Evolutionary conservation across 805 yeast genomes (phyloP).

Genomic region (Ogataea dorogensis): DNA sequence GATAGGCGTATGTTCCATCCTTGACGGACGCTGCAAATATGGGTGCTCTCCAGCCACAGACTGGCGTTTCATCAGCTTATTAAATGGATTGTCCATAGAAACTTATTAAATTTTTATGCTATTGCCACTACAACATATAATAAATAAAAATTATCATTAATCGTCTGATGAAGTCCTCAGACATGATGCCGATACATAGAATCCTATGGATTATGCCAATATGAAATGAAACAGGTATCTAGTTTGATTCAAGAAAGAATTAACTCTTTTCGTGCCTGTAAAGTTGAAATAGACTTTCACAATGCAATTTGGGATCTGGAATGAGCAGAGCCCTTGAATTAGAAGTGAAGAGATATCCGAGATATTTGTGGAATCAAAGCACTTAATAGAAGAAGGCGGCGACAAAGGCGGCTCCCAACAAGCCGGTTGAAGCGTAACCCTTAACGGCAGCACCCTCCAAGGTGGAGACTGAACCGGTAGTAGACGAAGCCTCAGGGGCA

Average conservation of each 20-base stretch:
- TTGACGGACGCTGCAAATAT: slow-evolving; percentile 17
- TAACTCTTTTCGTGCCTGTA: background rate
- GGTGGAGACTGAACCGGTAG: slow-evolving; percentile 15
- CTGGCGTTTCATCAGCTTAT: slow-evolving; percentile 24
- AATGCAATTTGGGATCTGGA: background rate
- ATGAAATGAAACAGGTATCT: slow-evolving; percentile 14
- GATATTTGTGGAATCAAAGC: background rate
- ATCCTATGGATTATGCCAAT: slow-evolving; percentile 15
- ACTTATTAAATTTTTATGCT: no score
- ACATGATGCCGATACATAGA: slow-evolving; percentile 21
- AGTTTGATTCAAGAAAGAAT: slow-evolving; percentile 8
- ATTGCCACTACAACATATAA: no score
- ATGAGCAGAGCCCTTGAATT: slow-evolving; percentile 1
- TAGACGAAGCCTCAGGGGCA: slow-evolving; percentile 2
- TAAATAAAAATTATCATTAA: slow-evolving; percentile 9
- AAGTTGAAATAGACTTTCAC: slow-evolving; percentile 3
- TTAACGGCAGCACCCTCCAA: slow-evolving; percentile 25
- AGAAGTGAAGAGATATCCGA: slow-evolving; percentile 6
- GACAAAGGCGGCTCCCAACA: slow-evolving; percentile 25
- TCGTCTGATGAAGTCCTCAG: slow-evolving; percentile 9
- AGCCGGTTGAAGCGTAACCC: slow-evolving; percentile 25
- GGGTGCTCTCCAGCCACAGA: slow-evolving; percentile 32
- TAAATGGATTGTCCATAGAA: slow-evolving; percentile 14
- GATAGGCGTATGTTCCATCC: background rate
- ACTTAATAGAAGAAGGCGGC: slow-evolving; percentile 26